Percentiles rank a stretch among this genome's conserved stretches.
Conservation (phyloP, 2,329 filamentous ascomycete genomes). For the Pseudohalonectria lignicola region DNA sequence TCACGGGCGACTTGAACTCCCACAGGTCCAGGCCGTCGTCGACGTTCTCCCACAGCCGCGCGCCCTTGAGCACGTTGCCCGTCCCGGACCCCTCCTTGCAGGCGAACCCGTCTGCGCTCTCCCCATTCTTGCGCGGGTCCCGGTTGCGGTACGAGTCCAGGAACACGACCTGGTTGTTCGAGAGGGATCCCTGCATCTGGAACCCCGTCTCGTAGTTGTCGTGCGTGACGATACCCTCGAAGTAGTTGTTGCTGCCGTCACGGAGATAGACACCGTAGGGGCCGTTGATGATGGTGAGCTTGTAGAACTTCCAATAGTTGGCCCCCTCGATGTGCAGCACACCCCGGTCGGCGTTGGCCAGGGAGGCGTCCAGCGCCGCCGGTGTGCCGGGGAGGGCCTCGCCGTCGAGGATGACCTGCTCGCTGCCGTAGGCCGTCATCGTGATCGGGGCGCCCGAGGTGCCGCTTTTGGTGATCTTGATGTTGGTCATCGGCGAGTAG, state of each 20-base stretch:
- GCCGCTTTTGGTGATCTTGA: constrained; percentile 33
- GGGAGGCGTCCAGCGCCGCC: constrained; percentile 23
- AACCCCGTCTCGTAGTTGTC: constrained; percentile 27
- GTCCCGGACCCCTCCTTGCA: constrained; percentile 33
- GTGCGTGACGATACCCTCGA: constrained; percentile 22
- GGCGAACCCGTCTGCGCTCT: constrained; percentile 36
- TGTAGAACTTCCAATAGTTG: constrained; percentile 34
- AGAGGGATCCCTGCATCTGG: constrained; percentile 19
- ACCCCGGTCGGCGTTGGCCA: constrained; percentile 29
- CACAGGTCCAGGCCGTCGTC: constrained; percentile 28
- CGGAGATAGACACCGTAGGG: constrained; percentile 24
- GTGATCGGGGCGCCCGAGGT: constrained; percentile 26
- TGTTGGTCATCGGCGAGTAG: constrained; percentile 32
- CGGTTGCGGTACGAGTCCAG: constrained; percentile 32
- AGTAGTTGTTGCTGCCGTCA: constrained; percentile 24
- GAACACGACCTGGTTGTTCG: constrained; percentile 27
- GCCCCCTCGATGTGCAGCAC: constrained; percentile 32
- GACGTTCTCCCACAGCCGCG: constrained; percentile 37
- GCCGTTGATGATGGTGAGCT: constrained; percentile 24
- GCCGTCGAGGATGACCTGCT: constrained; percentile 34
- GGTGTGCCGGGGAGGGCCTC: constrained; percentile 28
- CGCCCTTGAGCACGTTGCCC: constrained; percentile 31
- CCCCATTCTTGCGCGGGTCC: constrained; percentile 38
- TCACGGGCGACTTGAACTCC: constrained; percentile 27
- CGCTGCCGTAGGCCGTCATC: constrained; percentile 26